Base-by-base conservation (phyloP, 148 eudicot species). In the Bassia scoparia region DNA sequence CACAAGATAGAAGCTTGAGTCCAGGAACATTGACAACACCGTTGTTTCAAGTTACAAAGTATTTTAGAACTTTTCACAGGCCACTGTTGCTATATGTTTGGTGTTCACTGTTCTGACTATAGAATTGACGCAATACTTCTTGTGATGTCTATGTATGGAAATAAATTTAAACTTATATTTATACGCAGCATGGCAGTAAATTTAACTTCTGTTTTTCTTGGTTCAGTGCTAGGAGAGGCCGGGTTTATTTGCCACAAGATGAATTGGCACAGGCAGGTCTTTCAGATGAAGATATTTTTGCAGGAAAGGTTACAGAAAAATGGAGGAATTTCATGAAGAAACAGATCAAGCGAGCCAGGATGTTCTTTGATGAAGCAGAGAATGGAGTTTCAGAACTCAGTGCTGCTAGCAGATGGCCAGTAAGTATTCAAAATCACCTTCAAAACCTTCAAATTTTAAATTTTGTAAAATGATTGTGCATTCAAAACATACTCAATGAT, bases 351-450 rank as follows among this genome's bases (percentile, higher is more conserved):
- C 83, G 99, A 83, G 99, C 96, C 7, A 81, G 97, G 76, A 87
- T 83, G 86, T 96, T 92, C 84, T 96, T 96, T 53, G 89, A 89
- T 64, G 89, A 89, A 72, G 99, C 99, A 18, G 99, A 96, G 78
- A 83, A 79, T 77, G 99, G 97, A 14, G 96, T 96, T 26, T 82
- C 83, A 50, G 89, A 92, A 72, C 99, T 96, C 31, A 90, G 88
- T 75, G 70, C 94, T 60, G 92, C 87, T 29, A 96, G 99, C 64
- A 84, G 99, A 96, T 92, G 96, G 97, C 99, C 99, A 24, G 99
- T 96, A 84, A 86, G 89, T 34, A 50, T 74, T 24, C 44, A 0
- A 65, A 5, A 16, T 4, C 15, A 5, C 26, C 4, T 2, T 6
- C 60, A n/a, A n/a, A n/a, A n/a, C 20, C 18, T 17, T 49, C 53